Percentiles rank a stretch among this genome's conserved stretches.
Conservation (phyloP, 371 early-diverging fungal species). For the Batkoa obscura region DNA sequence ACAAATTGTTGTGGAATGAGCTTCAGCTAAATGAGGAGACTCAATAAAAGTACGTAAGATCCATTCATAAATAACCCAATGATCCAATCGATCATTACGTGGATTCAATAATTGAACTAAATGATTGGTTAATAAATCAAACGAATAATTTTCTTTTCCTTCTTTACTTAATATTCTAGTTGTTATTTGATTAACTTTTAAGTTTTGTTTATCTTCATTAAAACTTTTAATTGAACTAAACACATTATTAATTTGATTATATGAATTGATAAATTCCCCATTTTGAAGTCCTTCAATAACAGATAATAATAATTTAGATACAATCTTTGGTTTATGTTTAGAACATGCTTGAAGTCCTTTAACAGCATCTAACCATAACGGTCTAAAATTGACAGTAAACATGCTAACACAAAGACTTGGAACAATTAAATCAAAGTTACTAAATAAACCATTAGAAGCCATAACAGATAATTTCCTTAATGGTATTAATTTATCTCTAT, state of each 20-base stretch:
- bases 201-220: no score
- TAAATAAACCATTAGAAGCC: not conserved
- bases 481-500: conserved; percentile 59
- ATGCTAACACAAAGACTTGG: conserved; percentile 15
- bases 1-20: conserved; percentile 46
- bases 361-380: conserved; percentile 65
- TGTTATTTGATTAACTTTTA: not conserved
- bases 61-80: conserved; percentile 50
- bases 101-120: conserved; percentile 15
- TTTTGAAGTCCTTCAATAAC: conserved; percentile 34
- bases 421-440: not conserved
- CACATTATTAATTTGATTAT: conserved; percentile 26
- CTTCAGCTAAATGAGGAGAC: conserved; percentile 43
- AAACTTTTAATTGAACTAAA: conserved; percentile 11
- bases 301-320: conserved; percentile 39
- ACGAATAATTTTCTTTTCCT: conserved; percentile 7
- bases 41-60: conserved; percentile 45
- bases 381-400: conserved; percentile 52
- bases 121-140: not conserved
- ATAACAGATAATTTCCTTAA: conserved; percentile 24
- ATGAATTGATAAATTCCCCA: conserved; percentile 21
- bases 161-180: conserved; percentile 9
- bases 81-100: conserved; percentile 36
- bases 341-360: conserved; percentile 32
- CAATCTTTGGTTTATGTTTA: conserved; percentile 21